Conservation (phyloP, 352 stramenopile species). For the Phytophthora chlamydospora region DNA sequence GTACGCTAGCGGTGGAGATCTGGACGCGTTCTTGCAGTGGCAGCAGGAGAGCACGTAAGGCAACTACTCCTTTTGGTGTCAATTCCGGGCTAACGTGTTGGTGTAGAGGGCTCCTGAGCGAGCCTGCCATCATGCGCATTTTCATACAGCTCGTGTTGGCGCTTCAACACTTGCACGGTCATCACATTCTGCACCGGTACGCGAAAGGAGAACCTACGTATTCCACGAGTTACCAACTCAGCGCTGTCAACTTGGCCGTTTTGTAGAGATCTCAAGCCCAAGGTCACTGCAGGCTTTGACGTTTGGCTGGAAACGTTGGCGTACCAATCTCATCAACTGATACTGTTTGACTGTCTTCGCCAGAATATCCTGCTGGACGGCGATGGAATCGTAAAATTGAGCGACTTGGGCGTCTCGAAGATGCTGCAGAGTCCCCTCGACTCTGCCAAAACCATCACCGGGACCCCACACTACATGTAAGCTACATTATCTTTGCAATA, state of each 20-base stretch:
- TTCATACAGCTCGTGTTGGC: slow-evolving; percentile 71
- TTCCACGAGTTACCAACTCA: background rate
- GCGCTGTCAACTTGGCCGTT: background rate
- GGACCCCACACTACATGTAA: slow-evolving; percentile 82
- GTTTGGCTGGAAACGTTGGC: no score
- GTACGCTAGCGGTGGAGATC: slow-evolving; percentile 65
- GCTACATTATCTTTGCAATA: slow-evolving; percentile 1
- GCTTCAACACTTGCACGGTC: slow-evolving; percentile 63
- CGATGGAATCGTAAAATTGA: slow-evolving; percentile 71
- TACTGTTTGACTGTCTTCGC: background rate
- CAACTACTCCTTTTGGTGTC: background rate
- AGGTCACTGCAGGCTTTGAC: slow-evolving; percentile 22
- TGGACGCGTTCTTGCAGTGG: slow-evolving; percentile 51
- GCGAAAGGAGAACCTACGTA: background rate
- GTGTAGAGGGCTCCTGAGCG: slow-evolving; percentile 30
- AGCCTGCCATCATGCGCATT: slow-evolving; percentile 66
- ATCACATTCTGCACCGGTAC: slow-evolving; percentile 70
- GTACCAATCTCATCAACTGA: no score
- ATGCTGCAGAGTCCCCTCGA: slow-evolving; percentile 52
- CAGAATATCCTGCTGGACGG: slow-evolving; percentile 67
- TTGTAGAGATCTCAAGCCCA: slow-evolving; percentile 65
- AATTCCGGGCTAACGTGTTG: slow-evolving; percentile 2
- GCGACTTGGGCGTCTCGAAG: slow-evolving; percentile 71
- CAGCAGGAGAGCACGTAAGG: slow-evolving; percentile 29
- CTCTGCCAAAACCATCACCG: slow-evolving; percentile 58